Conservation (phyloP, 805 yeast species). For the Kodamaea sagamina region DNA sequence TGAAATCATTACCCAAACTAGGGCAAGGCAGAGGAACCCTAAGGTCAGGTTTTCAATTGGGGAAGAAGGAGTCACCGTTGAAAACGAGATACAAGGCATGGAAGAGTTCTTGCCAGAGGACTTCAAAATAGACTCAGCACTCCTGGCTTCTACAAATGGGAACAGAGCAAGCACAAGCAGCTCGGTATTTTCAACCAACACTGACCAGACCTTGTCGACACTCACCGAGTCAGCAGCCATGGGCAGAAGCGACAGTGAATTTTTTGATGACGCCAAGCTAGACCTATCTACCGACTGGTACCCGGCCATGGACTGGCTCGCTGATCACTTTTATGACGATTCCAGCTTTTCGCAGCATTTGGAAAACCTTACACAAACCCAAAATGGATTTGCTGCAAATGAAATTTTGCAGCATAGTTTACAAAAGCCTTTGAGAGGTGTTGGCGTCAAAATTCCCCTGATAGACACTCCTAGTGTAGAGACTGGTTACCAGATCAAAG, state of each 20-base stretch:
- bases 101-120: neutral
- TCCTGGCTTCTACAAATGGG: too few species aligned
- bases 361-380: neutral
- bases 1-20: too few species aligned
- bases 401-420: neutral
- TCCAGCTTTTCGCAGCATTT: neutral
- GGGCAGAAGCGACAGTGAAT: neutral
- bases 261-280: neutral
- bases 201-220: too few species aligned
- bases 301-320: neutral
- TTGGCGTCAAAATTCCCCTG: neutral
- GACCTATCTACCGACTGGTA: neutral
- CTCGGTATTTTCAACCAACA: neutral
- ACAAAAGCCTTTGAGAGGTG: neutral
- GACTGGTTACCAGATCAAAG: too few species aligned
- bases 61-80: neutral
- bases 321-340: neutral
- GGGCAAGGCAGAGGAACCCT: neutral
- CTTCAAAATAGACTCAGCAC: neutral
- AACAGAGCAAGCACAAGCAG: neutral
- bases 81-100: neutral
- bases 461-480: too few species aligned
- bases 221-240: too few species aligned
- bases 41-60: neutral
- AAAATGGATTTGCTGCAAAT: neutral